phyloP scores from a whole-genome alignment of 306 rosid species.

The Inga laurina region DNA sequence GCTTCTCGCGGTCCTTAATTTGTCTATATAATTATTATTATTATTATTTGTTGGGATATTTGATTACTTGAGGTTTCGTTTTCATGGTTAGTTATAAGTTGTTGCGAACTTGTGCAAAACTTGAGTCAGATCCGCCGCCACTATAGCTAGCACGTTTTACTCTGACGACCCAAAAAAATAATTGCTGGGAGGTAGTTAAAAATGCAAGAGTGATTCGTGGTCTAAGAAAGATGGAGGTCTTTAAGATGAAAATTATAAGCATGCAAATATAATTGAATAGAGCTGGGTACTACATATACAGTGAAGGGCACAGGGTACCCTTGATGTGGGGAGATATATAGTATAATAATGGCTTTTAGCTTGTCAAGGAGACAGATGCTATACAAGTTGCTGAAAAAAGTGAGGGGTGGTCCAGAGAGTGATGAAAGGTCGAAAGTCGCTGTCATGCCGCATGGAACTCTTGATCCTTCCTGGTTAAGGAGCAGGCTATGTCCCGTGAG shows the following conservation, averaged over 20 bases:
- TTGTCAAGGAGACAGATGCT: neutral
- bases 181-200: neutral
- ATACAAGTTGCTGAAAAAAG: neutral
- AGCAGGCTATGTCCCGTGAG: neutral
- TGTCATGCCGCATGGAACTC: neutral
- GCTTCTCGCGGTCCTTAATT: neutral
- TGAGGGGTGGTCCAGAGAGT: neutral
- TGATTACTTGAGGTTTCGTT: constrained; percentile 35
- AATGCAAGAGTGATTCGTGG: neutral
- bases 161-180: neutral
- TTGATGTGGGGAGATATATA: neutral
- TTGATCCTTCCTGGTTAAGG: neutral
- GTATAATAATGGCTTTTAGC: neutral
- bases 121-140: neutral
- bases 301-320: neutral
- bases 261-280: neutral
- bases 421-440: constrained; percentile 24
- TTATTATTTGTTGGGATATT: constrained; percentile 4
- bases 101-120: constrained; percentile 26
- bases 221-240: constrained; percentile 3
- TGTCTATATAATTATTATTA: neutral
- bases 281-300: neutral
- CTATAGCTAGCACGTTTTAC: neutral
- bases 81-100: constrained; percentile 54
- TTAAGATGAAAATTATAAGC: neutral